These are phyloP conservation scores for Aspergillus flavus DNA, from an alignment of 2,329 filamentous ascomycete genomes.

Conservation along the genomic window DNA sequence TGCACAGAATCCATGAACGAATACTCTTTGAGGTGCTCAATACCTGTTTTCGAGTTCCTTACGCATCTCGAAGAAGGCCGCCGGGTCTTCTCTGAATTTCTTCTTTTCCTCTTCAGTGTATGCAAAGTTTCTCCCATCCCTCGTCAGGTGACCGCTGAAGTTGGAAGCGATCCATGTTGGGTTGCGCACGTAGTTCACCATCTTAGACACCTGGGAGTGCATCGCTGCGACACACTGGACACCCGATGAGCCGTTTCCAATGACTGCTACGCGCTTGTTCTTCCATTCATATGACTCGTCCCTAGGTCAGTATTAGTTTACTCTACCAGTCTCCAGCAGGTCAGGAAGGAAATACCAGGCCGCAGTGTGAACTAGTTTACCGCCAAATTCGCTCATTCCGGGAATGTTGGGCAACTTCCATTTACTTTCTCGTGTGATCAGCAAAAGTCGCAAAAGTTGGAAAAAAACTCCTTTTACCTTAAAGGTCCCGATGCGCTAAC, in stretches of 20 bases:
- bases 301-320: background rate
- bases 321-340: background rate
- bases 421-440: slow-evolving; percentile 9
- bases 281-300: slow-evolving; percentile 22
- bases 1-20: too few relatives aligned
- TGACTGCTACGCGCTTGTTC: slow-evolving; percentile 30
- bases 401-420: slow-evolving; percentile 31
- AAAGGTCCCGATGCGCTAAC: slow-evolving; percentile 30
- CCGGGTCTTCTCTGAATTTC: slow-evolving; percentile 23
- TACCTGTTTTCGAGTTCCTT: slow-evolving; percentile 1
- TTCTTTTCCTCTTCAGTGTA: slow-evolving; percentile 28
- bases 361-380: slow-evolving; percentile 29
- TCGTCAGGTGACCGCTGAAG: slow-evolving; percentile 24
- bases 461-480: slow-evolving; percentile 8
- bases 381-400: slow-evolving; percentile 27
- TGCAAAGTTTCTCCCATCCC: slow-evolving; percentile 26
- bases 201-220: slow-evolving; percentile 22
- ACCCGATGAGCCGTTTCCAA: slow-evolving; percentile 36
- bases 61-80: background rate
- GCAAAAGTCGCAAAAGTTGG: background rate
- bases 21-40: background rate
- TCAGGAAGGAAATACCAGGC: slow-evolving; percentile 25
- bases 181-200: slow-evolving; percentile 31
- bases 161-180: slow-evolving; percentile 31
- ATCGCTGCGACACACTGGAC: slow-evolving; percentile 34